These are phyloP conservation scores for Stereum hirsutum DNA, from an alignment of 1,284 basidiomycete species.

Conservation along the genomic window DNA sequence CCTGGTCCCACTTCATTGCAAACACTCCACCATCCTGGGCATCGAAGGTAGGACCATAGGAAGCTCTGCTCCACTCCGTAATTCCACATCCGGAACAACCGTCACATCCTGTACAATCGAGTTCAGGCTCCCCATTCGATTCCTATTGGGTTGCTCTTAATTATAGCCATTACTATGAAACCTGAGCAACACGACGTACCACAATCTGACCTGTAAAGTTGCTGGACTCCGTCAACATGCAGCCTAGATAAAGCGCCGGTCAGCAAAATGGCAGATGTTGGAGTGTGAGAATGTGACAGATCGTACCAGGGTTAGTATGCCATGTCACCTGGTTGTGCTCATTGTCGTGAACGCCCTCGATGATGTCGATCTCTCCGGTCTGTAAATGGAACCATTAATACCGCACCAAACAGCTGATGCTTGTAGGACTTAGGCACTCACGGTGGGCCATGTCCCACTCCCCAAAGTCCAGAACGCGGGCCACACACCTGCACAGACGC, in stretches of 20 bases:
- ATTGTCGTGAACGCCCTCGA: conserved; percentile 72
- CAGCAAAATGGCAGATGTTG: neutral
- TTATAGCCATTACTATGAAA: conserved; percentile 45
- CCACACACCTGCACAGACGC: neutral
- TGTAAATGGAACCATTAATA: conserved; percentile 30
- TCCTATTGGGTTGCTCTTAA: conserved; percentile 26
- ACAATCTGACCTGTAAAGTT: conserved; percentile 48
- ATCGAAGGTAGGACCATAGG: conserved; percentile 22
- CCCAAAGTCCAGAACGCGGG: neutral
- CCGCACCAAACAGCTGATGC: too few species aligned
- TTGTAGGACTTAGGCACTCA: too few species aligned
- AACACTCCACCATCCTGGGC: conserved; percentile 67
- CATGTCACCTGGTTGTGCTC: conserved; percentile 68
- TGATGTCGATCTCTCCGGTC: conserved; percentile 74
- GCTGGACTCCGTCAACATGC: conserved; percentile 31
- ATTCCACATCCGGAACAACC: conserved; percentile 58
- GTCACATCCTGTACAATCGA: conserved; percentile 26
- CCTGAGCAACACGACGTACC: neutral
- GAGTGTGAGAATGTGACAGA: neutral
- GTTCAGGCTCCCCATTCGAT: neutral
- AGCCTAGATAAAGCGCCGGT: conserved; percentile 25
- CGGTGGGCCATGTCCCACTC: neutral
- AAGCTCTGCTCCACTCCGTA: conserved; percentile 48
- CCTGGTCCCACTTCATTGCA: conserved; percentile 73
- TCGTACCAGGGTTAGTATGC: conserved; percentile 15